phyloP scores from a whole-genome alignment of 2,329 filamentous ascomycete genomes.

The Colletotrichum somersetense region DNA sequence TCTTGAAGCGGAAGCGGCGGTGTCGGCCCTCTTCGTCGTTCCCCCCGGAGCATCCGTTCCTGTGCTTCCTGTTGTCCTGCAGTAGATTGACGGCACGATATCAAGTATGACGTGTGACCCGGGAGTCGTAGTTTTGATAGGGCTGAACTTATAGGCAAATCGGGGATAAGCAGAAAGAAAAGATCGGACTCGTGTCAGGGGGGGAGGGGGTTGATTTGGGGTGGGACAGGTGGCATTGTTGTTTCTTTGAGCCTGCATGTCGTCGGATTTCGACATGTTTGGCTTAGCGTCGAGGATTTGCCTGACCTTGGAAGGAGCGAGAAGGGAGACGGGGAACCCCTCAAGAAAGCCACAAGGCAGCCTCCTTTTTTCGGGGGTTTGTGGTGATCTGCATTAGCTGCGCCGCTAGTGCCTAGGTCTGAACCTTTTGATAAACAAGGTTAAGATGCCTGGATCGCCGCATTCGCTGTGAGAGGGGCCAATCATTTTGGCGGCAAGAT shows the following conservation, averaged over 20 bases:
- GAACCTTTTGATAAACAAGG: not conserved
- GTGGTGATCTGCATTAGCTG: constrained; percentile 36
- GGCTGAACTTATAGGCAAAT: constrained; percentile 37
- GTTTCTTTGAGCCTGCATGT: constrained; percentile 23
- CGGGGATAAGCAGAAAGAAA: constrained; percentile 2
- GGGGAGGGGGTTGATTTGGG: not conserved
- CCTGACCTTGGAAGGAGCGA: constrained; percentile 1
- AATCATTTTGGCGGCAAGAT: not conserved
- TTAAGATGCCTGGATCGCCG: not conserved
- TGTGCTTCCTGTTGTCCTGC: constrained; percentile 2
- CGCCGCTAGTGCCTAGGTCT: constrained; percentile 26
- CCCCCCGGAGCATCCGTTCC: constrained; percentile 18
- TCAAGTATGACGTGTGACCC: constrained; percentile 22
- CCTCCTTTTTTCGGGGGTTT: constrained; percentile 25
- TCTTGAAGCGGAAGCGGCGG: constrained; percentile 28
- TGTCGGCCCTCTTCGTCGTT: constrained; percentile 3
- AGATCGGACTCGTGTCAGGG: not conserved
- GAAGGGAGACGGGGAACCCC: constrained; percentile 1
- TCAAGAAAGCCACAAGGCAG: constrained; percentile 30
- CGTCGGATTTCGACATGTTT: constrained; percentile 34
- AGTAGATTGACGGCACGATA: constrained; percentile 1
- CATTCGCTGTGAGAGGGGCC: constrained; percentile 6
- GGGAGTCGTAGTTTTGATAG: constrained; percentile 12
- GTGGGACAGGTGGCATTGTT: constrained; percentile 31
- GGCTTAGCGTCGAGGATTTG: constrained; percentile 28